Percentiles rank a stretch among this genome's conserved stretches.
Conservation (phyloP, 179 eudicot species). For the Beta macrorhiza region DNA sequence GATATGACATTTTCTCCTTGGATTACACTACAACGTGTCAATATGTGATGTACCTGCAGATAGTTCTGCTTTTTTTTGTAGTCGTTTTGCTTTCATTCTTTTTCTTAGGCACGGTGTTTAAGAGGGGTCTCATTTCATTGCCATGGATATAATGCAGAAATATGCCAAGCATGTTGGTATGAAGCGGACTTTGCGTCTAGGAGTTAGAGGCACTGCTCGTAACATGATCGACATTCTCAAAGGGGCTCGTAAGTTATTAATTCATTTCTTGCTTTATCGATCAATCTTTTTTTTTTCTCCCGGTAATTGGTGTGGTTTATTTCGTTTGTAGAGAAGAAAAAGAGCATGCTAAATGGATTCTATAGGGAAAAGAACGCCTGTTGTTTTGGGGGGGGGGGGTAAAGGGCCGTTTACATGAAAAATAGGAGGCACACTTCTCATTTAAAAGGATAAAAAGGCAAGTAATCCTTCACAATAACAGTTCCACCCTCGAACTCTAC, state of each 20-base stretch:
- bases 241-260: slow-evolving; percentile 62
- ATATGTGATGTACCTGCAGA: neutral
- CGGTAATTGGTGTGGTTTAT: neutral
- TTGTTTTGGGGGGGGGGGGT: neutral
- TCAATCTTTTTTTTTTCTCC: neutral
- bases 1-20: neutral
- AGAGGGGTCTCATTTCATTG: slow-evolving; percentile 7
- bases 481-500: neutral
- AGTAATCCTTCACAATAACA: neutral
- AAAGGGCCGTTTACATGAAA: neutral
- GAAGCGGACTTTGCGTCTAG: slow-evolving; percentile 89
- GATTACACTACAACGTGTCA: neutral
- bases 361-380: neutral
- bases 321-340: neutral
- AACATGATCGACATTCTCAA: slow-evolving; percentile 77
- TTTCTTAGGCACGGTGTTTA: neutral
- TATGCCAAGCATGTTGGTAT: slow-evolving; percentile 86
- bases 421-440: neutral
- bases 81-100: neutral
- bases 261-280: neutral
- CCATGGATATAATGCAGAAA: slow-evolving; percentile 46
- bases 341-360: neutral
- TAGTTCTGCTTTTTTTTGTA: neutral
- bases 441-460: no score
- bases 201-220: slow-evolving; percentile 92